Percentiles rank a stretch among this genome's conserved stretches.
Evolutionary conservation across 1,284 basidiomycete species (phyloP).

Genomic region (Austroboletus novae-zelandiae): DNA sequence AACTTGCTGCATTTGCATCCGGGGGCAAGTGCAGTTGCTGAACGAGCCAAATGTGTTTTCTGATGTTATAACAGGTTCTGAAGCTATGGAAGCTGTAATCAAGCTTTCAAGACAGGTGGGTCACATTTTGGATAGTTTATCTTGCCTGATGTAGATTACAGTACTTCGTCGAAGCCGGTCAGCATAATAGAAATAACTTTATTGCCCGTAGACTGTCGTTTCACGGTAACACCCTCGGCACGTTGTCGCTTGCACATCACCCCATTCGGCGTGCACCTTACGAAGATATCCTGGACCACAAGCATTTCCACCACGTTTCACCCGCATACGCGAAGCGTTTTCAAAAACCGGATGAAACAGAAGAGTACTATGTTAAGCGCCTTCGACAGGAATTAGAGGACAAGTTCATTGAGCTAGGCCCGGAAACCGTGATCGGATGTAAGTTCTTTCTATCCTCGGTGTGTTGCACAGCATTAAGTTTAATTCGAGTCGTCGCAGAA

Average conservation of each 20-base stretch:
- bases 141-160: slow-evolving; percentile 27
- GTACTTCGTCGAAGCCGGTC: slow-evolving; percentile 70
- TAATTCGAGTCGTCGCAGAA: slow-evolving; percentile 71
- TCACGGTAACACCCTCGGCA: slow-evolving; percentile 81
- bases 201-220: slow-evolving; percentile 79
- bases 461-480: slow-evolving; percentile 6
- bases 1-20: slow-evolving; percentile 63
- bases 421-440: slow-evolving; percentile 80
- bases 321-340: slow-evolving; percentile 85
- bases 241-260: slow-evolving; percentile 65
- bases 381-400: slow-evolving; percentile 77
- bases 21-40: slow-evolving; percentile 48
- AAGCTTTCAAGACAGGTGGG: slow-evolving; percentile 75
- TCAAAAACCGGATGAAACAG: slow-evolving; percentile 63
- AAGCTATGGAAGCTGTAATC: slow-evolving; percentile 80
- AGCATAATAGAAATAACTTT: slow-evolving; percentile 70
- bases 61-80: slow-evolving; percentile 54
- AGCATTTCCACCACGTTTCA: slow-evolving; percentile 76
- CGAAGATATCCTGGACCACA: slow-evolving; percentile 56
- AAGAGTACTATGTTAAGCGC: slow-evolving; percentile 74
- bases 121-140: background rate
- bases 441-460: slow-evolving; percentile 27
- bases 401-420: slow-evolving; percentile 78
- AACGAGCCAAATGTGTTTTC: background rate
- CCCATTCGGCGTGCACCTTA: slow-evolving; percentile 67